phyloP scores from a whole-genome alignment of 2,329 filamentous ascomycete species.

The Teratosphaeriaceae sp. region DNA sequence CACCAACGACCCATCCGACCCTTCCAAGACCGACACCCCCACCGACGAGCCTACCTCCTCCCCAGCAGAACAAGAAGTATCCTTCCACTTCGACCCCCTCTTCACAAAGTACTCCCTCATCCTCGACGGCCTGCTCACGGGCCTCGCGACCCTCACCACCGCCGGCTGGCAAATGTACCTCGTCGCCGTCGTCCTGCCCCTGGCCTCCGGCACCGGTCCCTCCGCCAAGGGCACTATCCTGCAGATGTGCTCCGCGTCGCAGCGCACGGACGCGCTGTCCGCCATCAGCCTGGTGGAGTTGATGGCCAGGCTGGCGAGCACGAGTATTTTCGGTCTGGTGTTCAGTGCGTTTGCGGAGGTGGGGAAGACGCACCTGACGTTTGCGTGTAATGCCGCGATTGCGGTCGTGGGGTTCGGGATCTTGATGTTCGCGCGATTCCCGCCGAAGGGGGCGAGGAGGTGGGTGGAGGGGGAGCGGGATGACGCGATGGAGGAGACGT shows the following conservation, averaged over 20 bases:
- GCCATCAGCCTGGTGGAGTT: slow-evolving; percentile 66
- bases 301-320: slow-evolving; percentile 55
- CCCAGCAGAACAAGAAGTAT: slow-evolving; percentile 39
- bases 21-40: slow-evolving; percentile 10
- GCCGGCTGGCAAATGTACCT: slow-evolving; percentile 63
- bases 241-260: slow-evolving; percentile 57
- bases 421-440: slow-evolving; percentile 40
- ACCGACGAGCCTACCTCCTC: neutral
- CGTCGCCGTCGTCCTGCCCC: slow-evolving; percentile 57
- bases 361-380: slow-evolving; percentile 56
- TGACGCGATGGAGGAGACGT: neutral
- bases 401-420: slow-evolving; percentile 47
- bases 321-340: slow-evolving; percentile 59
- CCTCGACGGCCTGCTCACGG: slow-evolving; percentile 58
- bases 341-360: slow-evolving; percentile 57
- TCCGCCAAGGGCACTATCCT: slow-evolving; percentile 69
- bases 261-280: slow-evolving; percentile 60
- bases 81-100: slow-evolving; percentile 57
- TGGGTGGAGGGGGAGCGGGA: neutral
- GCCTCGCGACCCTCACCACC: slow-evolving; percentile 55
- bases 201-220: slow-evolving; percentile 62
- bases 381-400: slow-evolving; percentile 59
- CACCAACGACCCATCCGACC: slow-evolving; percentile 37
- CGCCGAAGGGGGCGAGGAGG: slow-evolving; percentile 24
- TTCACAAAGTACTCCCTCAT: slow-evolving; percentile 62